phyloP scores from a whole-genome alignment of 164 flowering plant genomes.

The Vitis rotundifolia region DNA sequence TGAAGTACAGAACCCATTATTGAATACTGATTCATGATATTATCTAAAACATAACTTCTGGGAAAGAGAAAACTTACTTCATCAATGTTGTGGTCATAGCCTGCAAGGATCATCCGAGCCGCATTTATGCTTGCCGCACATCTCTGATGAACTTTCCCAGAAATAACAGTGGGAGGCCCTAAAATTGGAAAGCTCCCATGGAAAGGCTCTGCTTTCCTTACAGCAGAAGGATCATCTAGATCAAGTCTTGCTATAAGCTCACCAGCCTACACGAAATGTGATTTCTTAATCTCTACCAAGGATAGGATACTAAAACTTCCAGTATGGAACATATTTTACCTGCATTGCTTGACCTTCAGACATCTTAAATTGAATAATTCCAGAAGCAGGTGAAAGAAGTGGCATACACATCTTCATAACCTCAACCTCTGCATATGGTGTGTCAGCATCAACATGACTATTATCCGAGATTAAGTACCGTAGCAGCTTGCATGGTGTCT shows the following conservation, averaged over 20 bases:
- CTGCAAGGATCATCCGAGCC: conserved; percentile 96
- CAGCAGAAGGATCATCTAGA: conserved; percentile 98
- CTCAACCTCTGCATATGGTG: conserved; percentile 98
- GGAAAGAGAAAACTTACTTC: conserved; percentile 52
- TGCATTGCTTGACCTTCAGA: conserved; percentile 99
- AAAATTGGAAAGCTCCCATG: conserved; percentile 84
- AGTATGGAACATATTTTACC: conserved; percentile 39
- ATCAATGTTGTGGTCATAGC: conserved; percentile 92
- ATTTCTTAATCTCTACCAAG: conserved; percentile 2
- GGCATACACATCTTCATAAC: conserved; percentile 99
- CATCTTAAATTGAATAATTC: conserved; percentile 75
- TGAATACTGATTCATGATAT: neutral
- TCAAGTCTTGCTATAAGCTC: conserved; percentile 95
- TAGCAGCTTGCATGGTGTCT: conserved; percentile 99
- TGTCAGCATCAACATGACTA: conserved; percentile 89
- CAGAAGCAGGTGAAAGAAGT: conserved; percentile 96
- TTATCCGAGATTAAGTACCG: conserved; percentile 81
- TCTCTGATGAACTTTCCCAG: conserved; percentile 97
- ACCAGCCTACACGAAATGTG: conserved; percentile 66
- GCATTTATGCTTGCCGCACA: conserved; percentile 94
- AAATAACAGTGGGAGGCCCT: conserved; percentile 94
- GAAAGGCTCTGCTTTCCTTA: conserved; percentile 97
- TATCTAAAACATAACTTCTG: too few relatives aligned
- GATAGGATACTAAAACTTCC: neutral
- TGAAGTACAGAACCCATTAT: neutral